Base-by-base conservation (phyloP, 2,329 filamentous ascomycete genomes). In the Stagonosporopsis tanaceti region DNA sequence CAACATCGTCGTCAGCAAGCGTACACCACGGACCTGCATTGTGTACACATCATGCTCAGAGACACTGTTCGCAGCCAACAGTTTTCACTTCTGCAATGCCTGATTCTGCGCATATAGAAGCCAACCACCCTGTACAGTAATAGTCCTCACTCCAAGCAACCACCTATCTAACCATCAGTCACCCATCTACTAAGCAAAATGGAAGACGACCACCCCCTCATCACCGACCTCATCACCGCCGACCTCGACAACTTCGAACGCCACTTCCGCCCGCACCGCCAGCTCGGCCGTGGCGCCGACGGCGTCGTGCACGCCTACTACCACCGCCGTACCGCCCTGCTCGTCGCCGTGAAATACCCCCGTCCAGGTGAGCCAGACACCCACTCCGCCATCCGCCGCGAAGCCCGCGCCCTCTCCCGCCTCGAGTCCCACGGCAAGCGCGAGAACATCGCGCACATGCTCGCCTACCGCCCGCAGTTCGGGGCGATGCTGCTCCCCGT, bases 261-360 rank as follows among this genome's bases (percentile, higher is more conserved):
- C 1, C n/a, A 12, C 15, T 47, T 47, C 32, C 17, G 9, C 11
- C 22, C n/a, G 27, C 37, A 27, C 17, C 17, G 17, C 7, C 6
- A 14, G 5, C 47, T 50, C 17, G 38, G 47, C 38, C 1, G 11
- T 1, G 47, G 22, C 9, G 25, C 27, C 30, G 47, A 51, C 22
- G 47, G 47, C 2, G 2, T 37, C n/a, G 47, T 51, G 6, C 5
- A 9, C 7, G 28, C 6, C 11, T 51, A 35, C 6, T 7, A 25
- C 2, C 47, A 51, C 30, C 22, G n/a, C 17, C 34, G 46, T 9
- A 35, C 32, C 9, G 12, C 25, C 2, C 40, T 32, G 4, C 5
- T 55, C 20, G 25, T 55, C 11, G 46, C 53, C 5, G 34, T 55
- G 9, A 55, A 55, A 41, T 22, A 7, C 46, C 53, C 53, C 5